Conservation (phyloP, 257 asterid genomes). For the Ligustrum vulgare region DNA sequence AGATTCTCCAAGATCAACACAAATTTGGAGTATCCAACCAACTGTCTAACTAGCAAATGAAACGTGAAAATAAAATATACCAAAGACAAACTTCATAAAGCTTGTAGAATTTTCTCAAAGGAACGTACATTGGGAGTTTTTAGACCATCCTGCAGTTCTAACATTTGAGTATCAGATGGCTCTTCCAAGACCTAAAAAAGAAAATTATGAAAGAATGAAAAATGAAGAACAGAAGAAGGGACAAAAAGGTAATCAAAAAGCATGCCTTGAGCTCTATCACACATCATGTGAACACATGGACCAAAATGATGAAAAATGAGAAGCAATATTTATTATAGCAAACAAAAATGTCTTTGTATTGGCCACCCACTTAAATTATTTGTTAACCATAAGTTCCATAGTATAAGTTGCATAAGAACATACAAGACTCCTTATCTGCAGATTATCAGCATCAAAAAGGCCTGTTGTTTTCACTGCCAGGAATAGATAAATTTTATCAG, state of each 20-base stretch:
- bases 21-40: neutral
- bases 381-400: neutral
- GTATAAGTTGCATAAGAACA: constrained; percentile 32
- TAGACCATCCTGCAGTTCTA: constrained; percentile 58
- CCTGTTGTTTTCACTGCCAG: constrained; percentile 73
- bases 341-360: neutral
- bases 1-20: neutral
- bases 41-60: neutral
- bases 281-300: neutral
- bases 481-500: constrained; percentile 29
- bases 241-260: constrained; percentile 10
- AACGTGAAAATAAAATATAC: neutral
- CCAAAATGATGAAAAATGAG: neutral
- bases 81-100: neutral
- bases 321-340: constrained; percentile 3
- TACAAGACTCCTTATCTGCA: constrained; percentile 72
- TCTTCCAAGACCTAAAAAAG: constrained; percentile 63
- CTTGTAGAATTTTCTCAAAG: neutral
- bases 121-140: constrained; percentile 79
- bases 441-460: constrained; percentile 48
- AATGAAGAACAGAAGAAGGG: neutral
- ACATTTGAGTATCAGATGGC: constrained; percentile 51
- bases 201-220: neutral
- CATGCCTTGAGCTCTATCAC: constrained; percentile 12
- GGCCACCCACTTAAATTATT: neutral